phyloP scores from a whole-genome alignment of 345 rosid genomes.

The Anacardium occidentale region DNA sequence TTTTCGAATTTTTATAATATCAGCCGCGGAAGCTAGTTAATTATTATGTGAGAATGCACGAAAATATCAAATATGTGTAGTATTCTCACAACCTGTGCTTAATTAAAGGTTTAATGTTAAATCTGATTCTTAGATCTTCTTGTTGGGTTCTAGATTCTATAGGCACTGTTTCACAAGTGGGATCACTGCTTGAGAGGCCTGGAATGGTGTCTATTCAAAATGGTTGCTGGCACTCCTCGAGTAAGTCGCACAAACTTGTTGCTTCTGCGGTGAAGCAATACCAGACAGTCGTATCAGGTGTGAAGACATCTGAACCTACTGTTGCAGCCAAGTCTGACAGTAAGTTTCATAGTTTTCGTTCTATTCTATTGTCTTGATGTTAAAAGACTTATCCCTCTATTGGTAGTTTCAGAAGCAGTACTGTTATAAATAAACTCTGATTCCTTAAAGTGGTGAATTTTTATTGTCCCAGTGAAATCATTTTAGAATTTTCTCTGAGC shows the following conservation, averaged over 20 bases:
- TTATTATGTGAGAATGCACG: neutral
- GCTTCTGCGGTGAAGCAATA: slow-evolving; percentile 29
- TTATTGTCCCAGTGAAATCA: neutral
- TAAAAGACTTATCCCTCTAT: neutral
- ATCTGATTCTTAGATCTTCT: neutral
- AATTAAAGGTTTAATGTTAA: slow-evolving; percentile 2
- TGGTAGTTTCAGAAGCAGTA: neutral
- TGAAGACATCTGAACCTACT: slow-evolving; percentile 48
- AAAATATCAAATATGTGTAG: too few relatives aligned
- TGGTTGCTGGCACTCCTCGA: slow-evolving; percentile 32
- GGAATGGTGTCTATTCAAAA: slow-evolving; percentile 24
- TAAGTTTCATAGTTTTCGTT: slow-evolving; percentile 24
- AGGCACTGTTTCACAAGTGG: slow-evolving; percentile 29
- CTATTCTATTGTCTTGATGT: neutral
- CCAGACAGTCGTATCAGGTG: slow-evolving; percentile 31
- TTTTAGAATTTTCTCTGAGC: too few relatives aligned
- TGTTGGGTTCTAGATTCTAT: slow-evolving; percentile 36
- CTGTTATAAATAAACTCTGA: neutral
- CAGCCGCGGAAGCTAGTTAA: too few relatives aligned
- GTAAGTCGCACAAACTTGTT: slow-evolving; percentile 25
- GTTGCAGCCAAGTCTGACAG: slow-evolving; percentile 50
- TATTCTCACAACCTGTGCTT: neutral
- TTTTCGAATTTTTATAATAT: too few relatives aligned
- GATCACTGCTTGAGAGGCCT: slow-evolving; percentile 25
- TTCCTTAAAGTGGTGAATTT: neutral